Evolutionary conservation across 2,329 filamentous ascomycete species (phyloP), one percentile per base, ranked within the genome.

Genomic region (Aspergillus ochraceus): DNA sequence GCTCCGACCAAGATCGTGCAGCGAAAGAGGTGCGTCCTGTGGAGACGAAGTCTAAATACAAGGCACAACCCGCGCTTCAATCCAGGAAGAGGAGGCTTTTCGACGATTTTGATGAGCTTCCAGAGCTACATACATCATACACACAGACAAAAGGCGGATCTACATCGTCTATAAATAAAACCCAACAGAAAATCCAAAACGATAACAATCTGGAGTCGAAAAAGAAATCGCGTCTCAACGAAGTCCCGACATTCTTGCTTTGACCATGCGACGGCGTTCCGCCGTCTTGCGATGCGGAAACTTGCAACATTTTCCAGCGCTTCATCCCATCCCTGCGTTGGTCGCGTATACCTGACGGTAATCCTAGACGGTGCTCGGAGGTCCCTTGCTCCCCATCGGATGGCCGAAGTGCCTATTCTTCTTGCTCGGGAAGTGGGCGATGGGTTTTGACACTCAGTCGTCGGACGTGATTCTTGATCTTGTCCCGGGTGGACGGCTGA

Each of bases 201-300:
- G 58, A 57, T 30, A 62, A 69, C 50, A 66, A 69, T 59, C 60
- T 69, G 49, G 63, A 65, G 55, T 60, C 69, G 54, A 77, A 75
- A 60, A 77, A 75, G 60, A 75, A 74, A 64, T 72, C 74, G 32
- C 71, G 75, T 49, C 71, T 78, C 42, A 76, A 74, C 59, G 75
- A 80, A 66, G 76, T 80, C 49, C 78, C 78, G 42, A 79, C 75
- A 52, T 80, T 80, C 68, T 59, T 80, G 49, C 60, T 76, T 36
- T 78, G 70, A 77, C 57, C 53, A 19, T 32, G 45, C 42, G 30
- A 22, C 17, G 22, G 45, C 26, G 22, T 30, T 49, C 45, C 17
- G 24, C 42, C 22, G 12, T 6, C 26, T 9, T 39, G 29, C 30
- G 5, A 14, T 19, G 19, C 29, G n/a, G 32, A 22, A 9, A 32